A percentile compares a stretch with the other conserved stretches of the same genome.
Conservation (phyloP, 352 stramenopile genomes). For the Phytophthora boehmeriae region DNA sequence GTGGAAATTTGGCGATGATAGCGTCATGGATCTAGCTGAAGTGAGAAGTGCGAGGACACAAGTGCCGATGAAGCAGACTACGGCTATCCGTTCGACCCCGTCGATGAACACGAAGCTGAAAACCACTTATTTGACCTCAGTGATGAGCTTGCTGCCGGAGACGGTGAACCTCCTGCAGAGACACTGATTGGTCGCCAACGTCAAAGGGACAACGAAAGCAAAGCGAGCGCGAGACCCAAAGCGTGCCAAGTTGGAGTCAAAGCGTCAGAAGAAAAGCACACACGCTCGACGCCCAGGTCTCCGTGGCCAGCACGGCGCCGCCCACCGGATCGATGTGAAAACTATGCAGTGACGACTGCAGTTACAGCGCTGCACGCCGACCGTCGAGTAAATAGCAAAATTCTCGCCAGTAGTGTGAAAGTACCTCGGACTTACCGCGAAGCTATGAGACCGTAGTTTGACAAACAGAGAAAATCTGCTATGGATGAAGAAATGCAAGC, state of each 20-base stretch:
- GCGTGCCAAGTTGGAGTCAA: not conserved
- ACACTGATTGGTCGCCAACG: not conserved
- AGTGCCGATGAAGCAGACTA: not conserved
- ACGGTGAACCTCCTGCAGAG: not conserved
- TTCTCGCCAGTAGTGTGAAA: constrained; percentile 5
- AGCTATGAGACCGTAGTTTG: constrained; percentile 9
- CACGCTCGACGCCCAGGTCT: not conserved
- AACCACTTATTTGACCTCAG: not conserved
- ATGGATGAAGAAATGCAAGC: constrained; percentile 5
- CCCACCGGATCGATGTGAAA: not conserved
- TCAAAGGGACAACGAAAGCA: not conserved
- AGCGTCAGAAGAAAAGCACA: not conserved
- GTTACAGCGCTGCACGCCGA: not conserved
- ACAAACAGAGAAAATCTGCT: not conserved
- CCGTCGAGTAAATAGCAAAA: not conserved
- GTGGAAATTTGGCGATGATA: not conserved
- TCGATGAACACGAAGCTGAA: not conserved
- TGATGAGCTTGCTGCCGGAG: not conserved
- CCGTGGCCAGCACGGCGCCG: not conserved
- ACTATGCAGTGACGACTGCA: not conserved
- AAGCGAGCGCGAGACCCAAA: not conserved
- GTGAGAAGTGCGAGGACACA: not conserved
- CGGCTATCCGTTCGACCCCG: not conserved
- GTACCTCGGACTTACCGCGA: constrained; percentile 2
- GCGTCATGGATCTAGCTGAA: not conserved